Percentiles rank a stretch among this genome's conserved stretches.
Evolutionary conservation across 768 basidiomycete species (phyloP).

Genomic region (Amanita rimosa): DNA sequence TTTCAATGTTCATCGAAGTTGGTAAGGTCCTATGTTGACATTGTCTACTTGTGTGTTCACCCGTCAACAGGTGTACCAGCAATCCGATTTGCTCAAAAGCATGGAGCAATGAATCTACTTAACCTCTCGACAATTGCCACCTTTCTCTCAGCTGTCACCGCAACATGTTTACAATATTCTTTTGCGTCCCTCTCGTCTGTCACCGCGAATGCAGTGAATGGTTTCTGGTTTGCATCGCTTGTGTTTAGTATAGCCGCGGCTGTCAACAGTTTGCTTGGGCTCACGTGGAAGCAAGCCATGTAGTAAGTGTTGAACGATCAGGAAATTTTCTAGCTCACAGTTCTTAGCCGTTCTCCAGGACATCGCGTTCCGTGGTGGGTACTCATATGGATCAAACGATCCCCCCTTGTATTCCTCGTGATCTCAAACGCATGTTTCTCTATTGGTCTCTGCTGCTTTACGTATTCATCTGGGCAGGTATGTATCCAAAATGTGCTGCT

Average conservation of each 20-base stretch:
- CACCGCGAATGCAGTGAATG: slow-evolving; percentile 46
- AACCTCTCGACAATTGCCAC: slow-evolving; percentile 71
- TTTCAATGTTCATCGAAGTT: slow-evolving; percentile 70
- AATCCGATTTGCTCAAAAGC: slow-evolving; percentile 67
- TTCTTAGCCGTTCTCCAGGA: slow-evolving; percentile 54
- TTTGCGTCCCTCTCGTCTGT: slow-evolving; percentile 26
- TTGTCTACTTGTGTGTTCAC: neutral
- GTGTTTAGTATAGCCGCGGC: slow-evolving; percentile 72
- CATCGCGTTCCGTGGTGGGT: slow-evolving; percentile 78
- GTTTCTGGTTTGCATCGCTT: slow-evolving; percentile 64
- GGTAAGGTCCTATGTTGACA: slow-evolving; percentile 26
- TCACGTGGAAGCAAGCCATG: slow-evolving; percentile 78
- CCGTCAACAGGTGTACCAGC: slow-evolving; percentile 51
- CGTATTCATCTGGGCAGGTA: slow-evolving; percentile 66
- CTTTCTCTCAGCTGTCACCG: slow-evolving; percentile 68
- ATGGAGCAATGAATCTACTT: slow-evolving; percentile 56
- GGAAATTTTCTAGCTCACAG: neutral
- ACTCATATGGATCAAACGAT: slow-evolving; percentile 79
- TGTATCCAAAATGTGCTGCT: slow-evolving; percentile 8
- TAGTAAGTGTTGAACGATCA: slow-evolving; percentile 40
- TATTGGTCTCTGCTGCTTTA: slow-evolving; percentile 64
- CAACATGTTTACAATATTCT: slow-evolving; percentile 63
- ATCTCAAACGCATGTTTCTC: slow-evolving; percentile 80
- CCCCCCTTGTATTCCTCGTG: slow-evolving; percentile 74
- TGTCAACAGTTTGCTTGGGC: slow-evolving; percentile 64